Conservation (phyloP, 2,329 filamentous ascomycete genomes). For the Bertia moriformis region DNA sequence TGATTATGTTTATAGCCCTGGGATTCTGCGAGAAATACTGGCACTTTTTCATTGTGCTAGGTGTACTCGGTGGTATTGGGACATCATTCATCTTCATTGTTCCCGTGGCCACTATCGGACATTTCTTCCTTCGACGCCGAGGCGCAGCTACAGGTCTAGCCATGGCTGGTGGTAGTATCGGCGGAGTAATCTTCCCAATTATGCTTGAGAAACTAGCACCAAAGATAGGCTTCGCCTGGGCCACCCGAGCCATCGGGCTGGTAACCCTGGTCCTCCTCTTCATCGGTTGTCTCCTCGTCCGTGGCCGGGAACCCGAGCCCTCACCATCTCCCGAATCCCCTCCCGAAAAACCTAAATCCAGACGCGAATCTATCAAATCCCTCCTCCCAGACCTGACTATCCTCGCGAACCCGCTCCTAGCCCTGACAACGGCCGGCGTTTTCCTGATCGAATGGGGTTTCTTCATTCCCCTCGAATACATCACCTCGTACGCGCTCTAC, state of each 20-base stretch:
- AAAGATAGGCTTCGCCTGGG: constrained; percentile 18
- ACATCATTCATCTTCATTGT: constrained; percentile 21
- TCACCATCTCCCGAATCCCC: constrained; percentile 1
- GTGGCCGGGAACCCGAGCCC: constrained; percentile 5
- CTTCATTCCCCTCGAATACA: constrained; percentile 13
- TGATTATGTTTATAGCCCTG: constrained; percentile 3
- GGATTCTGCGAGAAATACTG: constrained; percentile 13
- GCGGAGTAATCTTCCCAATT: constrained; percentile 18
- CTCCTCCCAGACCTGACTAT: constrained; percentile 7
- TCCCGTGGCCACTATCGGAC: constrained; percentile 15
- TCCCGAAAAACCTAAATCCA: constrained; percentile 2
- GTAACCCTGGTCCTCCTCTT: constrained; percentile 15
- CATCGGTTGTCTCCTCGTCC: constrained; percentile 6
- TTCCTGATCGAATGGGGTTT: constrained; percentile 11
- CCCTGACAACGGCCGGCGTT: constrained; percentile 8
- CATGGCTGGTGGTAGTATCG: constrained; percentile 16
- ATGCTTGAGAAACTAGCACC: constrained; percentile 15
- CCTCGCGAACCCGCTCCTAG: constrained; percentile 7
- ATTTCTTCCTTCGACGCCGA: constrained; percentile 20
- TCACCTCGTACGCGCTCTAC: constrained; percentile 10
- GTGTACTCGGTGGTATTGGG: constrained; percentile 19
- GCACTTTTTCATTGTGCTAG: constrained; percentile 23
- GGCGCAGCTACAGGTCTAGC: constrained; percentile 20
- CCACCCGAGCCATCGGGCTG: constrained; percentile 21
- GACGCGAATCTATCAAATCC: constrained; percentile 7